Evolutionary conservation across 2,329 filamentous ascomycete species (phyloP), one percentile per base, ranked within the genome.

Genomic region (Aaosphaeria pasadenensis): DNA sequence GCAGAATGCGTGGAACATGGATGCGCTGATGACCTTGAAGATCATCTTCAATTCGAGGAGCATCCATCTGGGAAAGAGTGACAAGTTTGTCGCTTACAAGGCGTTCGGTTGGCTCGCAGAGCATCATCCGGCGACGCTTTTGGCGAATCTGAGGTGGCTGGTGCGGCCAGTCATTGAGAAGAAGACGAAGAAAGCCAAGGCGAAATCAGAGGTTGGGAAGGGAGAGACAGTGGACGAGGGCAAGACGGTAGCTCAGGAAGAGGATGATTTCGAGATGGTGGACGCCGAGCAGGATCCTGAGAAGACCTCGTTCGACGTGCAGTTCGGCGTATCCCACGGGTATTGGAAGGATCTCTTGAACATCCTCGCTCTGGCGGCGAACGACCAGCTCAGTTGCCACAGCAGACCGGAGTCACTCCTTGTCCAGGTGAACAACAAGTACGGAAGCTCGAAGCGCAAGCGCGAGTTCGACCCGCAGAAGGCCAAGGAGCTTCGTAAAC

Each of bases 331-430:
- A 2, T 70, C 82, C 4, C 82, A 84, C 44, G 80, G 82, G 0
- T 84, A 84, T 63, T 85, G 80, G 80, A 84, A 84, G 53, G 81
- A 84, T 56, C 66, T 84, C 3, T 66, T 83, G 2, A 84, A 84
- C 54, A 70, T 84, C 3, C 69, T 84, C 0, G 77, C 73, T 1
- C 69, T 85, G 2, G 74, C 75, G 1, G 77, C 72, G 28, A 76
- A 80, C 44, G 67, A 71, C 24, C 68, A 77, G 57, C 70, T 84
- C 9, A 63, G 70, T 11, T 68, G 69, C 5, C 57, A 73, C 9
- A 66, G 68, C 2, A 55, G 78, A 30, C 74, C 74, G 6, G 44
- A 44, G 6, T 43, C 45, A 0, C 56, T 80, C 5, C 61, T 80
- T 13, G 77, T 77, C 45, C 62, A 66, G 5, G 58, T 71, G 2